Conservation (phyloP, 306 rosid species). For the Calophaca sinica region DNA sequence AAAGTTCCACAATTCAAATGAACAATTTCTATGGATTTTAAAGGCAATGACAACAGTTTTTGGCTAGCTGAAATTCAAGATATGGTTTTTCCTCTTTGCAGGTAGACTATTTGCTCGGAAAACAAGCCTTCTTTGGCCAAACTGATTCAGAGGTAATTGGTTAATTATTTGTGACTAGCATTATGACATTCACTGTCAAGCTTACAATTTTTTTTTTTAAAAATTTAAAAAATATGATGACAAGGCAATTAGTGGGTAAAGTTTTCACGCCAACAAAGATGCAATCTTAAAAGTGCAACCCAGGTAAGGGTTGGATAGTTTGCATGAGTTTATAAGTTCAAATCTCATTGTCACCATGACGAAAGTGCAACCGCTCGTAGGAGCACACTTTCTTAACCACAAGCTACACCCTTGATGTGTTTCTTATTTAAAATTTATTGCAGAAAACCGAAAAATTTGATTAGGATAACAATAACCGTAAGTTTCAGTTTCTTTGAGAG, state of each 20-base stretch:
- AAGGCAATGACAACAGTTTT: not conserved
- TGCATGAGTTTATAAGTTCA: too few species aligned
- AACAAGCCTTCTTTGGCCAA: constrained; percentile 84
- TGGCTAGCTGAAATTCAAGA: constrained; percentile 36
- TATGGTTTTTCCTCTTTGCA: constrained; percentile 46
- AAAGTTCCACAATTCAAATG: not conserved
- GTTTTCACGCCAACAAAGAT: not conserved
- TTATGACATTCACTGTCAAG: not conserved
- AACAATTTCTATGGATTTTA: constrained; percentile 7
- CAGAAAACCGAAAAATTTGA: too few species aligned
- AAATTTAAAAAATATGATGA: not conserved
- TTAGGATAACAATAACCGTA: too few species aligned
- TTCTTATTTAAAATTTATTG: not conserved
- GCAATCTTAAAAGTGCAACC: too few species aligned
- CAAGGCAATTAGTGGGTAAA: not conserved
- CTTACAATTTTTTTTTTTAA: not conserved
- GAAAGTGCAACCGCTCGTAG: not conserved
- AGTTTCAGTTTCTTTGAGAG: too few species aligned
- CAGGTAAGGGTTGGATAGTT: too few species aligned
- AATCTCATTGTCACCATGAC: not conserved
- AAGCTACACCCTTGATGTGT: not conserved
- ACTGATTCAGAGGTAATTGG: constrained; percentile 84
- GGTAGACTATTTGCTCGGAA: constrained; percentile 93
- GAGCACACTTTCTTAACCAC: not conserved
- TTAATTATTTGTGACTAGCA: not conserved